Conservation (phyloP, 345 rosid genomes). For the Linum trigynum region DNA sequence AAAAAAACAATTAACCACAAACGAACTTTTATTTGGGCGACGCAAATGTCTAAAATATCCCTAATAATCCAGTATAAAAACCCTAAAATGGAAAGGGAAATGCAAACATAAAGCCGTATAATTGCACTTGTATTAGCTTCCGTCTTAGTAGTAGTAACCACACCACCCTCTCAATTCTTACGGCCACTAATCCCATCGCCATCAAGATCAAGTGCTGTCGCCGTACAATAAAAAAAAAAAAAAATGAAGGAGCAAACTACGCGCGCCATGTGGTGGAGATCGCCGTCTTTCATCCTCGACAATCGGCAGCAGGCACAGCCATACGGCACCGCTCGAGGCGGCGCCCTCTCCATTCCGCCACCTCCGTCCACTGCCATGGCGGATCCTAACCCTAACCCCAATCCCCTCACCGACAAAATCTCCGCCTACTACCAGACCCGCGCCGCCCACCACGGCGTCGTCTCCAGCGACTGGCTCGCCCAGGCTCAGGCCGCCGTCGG, state of each 20-base stretch:
- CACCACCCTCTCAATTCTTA: no score
- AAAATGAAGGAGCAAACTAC: neutral
- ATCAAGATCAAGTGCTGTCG: no score
- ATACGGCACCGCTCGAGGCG: slow-evolving; percentile 21
- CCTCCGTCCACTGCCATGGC: slow-evolving; percentile 34
- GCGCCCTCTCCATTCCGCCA: slow-evolving; percentile 27
- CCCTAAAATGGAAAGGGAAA: no score
- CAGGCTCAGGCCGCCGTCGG: slow-evolving; percentile 78
- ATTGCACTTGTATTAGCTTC: no score
- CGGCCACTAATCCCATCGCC: no score
- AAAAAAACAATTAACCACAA: no score
- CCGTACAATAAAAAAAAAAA: neutral
- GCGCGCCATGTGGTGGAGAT: slow-evolving; percentile 60
- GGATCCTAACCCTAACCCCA: slow-evolving; percentile 37
- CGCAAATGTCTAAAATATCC: no score
- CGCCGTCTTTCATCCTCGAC: slow-evolving; percentile 86
- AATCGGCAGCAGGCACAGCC: slow-evolving; percentile 7
- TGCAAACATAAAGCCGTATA: no score
- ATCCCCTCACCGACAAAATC: slow-evolving; percentile 20
- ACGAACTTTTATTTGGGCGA: no score
- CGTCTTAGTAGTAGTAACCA: no score
- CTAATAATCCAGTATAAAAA: no score
- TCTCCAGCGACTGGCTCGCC: slow-evolving; percentile 79
- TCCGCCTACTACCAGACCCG: slow-evolving; percentile 93
- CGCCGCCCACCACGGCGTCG: slow-evolving; percentile 80